A percentile compares a stretch with the other conserved stretches of the same genome.
Conservation (phyloP, 768 basidiomycete species). For the Hirschioporus abietinus region DNA sequence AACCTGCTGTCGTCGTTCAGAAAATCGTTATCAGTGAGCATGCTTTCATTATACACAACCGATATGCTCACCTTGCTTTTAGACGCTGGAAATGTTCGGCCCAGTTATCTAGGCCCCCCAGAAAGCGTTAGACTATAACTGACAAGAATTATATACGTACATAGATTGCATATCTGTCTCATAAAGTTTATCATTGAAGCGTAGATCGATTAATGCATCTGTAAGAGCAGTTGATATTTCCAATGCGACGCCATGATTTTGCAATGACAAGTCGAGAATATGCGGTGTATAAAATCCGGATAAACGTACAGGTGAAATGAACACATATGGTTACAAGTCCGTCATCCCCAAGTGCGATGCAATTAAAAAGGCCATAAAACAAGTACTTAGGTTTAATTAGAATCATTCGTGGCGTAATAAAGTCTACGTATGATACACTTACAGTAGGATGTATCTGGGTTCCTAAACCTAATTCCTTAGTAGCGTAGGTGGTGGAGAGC, state of each 20-base stretch:
- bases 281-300: too few species aligned
- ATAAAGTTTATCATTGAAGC: too few species aligned
- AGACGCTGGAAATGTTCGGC: slow-evolving; percentile 52
- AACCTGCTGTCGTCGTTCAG: slow-evolving; percentile 55
- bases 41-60: slow-evolving; percentile 9
- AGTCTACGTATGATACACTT: background rate
- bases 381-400: background rate
- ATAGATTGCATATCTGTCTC: too few species aligned
- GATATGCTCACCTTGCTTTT: slow-evolving; percentile 6
- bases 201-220: too few species aligned
- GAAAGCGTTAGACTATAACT: slow-evolving; percentile 36
- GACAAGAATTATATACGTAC: background rate
- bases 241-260: background rate
- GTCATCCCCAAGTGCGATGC: background rate
- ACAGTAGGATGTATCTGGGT: background rate
- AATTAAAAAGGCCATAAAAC: background rate
- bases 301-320: too few species aligned
- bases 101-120: slow-evolving; percentile 61
- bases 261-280: background rate
- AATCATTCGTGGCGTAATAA: too few species aligned
- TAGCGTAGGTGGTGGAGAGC: background rate
- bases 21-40: slow-evolving; percentile 53
- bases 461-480: background rate
- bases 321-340: background rate
- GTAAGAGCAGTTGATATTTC: too few species aligned